Evolutionary conservation across 208 protist species (phyloP).

Genomic region (Tritrichomonas foetus): DNA sequence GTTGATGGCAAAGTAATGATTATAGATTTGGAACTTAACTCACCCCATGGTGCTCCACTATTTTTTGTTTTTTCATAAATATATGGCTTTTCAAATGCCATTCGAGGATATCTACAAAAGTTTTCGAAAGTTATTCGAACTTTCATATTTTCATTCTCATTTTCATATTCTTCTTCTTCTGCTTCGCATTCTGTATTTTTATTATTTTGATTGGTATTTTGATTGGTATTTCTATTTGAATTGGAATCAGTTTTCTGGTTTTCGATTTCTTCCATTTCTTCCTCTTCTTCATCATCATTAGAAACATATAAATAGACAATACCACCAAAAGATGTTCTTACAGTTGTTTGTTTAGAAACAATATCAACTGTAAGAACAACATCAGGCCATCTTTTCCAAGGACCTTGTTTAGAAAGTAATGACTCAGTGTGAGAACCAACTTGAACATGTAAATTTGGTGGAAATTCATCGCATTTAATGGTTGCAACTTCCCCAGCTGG

Average conservation of each 20-base stretch:
- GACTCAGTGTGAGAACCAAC: not conserved
- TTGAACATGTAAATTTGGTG: not conserved
- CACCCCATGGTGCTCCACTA: not conserved
- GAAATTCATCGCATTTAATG: not conserved
- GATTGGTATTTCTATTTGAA: too few species aligned
- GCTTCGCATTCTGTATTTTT: too few species aligned
- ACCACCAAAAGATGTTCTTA: not conserved
- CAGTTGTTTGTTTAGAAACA: not conserved
- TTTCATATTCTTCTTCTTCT: not conserved
- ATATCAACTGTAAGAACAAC: not conserved
- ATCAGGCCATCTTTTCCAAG: not conserved
- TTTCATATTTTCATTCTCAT: not conserved
- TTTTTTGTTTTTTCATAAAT: not conserved
- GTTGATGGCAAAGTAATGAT: not conserved
- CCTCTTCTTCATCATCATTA: not conserved
- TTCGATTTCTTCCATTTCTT: not conserved
- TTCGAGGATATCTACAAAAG: not conserved
- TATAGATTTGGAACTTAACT: not conserved
- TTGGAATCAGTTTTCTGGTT: too few species aligned
- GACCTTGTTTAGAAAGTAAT: not conserved
- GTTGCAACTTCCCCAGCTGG: not conserved
- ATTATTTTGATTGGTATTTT: too few species aligned
- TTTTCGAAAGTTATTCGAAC: not conserved
- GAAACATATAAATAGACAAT: not conserved
- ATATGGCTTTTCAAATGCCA: not conserved